These are phyloP conservation scores for Croton laevigatus DNA, from an alignment of 441 rosid species.

Conservation along the genomic window DNA sequence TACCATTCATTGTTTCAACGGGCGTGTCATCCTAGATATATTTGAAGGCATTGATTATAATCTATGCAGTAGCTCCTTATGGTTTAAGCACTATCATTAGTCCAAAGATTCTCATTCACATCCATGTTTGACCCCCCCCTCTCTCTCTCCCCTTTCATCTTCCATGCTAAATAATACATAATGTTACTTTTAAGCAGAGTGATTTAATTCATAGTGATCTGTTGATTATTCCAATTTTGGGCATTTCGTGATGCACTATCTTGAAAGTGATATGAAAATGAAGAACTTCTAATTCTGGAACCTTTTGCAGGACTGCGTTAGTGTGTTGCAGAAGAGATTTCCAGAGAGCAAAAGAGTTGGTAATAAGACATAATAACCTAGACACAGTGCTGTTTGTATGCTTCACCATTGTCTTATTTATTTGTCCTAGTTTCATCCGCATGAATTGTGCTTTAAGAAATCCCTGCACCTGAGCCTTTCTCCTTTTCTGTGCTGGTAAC, in stretches of 20 bases:
- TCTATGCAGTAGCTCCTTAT: constrained; percentile 4
- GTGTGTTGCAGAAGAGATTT: constrained; percentile 67
- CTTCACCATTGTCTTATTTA: constrained; percentile 7
- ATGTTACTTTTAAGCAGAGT: background rate
- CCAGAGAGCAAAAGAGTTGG: constrained; percentile 98
- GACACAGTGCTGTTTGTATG: background rate
- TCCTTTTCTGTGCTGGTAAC: background rate
- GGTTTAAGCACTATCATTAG: background rate
- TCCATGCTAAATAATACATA: background rate
- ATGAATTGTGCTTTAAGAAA: constrained; percentile 4
- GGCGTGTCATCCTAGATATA: background rate
- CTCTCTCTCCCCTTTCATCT: background rate
- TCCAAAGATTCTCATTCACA: background rate
- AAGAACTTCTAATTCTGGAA: constrained; percentile 10
- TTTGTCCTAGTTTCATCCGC: background rate
- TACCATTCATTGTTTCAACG: background rate
- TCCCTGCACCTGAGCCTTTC: background rate
- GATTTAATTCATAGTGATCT: background rate
- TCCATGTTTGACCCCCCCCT: background rate
- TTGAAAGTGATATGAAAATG: constrained; percentile 10
- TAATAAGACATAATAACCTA: constrained; percentile 50
- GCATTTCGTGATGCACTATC: constrained; percentile 2
- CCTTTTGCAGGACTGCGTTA: constrained; percentile 73
- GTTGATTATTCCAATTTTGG: background rate
- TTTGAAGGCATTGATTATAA: background rate